Evolutionary conservation across 345 rosid genomes (phyloP).

Genomic region (Citropsis articulata): DNA sequence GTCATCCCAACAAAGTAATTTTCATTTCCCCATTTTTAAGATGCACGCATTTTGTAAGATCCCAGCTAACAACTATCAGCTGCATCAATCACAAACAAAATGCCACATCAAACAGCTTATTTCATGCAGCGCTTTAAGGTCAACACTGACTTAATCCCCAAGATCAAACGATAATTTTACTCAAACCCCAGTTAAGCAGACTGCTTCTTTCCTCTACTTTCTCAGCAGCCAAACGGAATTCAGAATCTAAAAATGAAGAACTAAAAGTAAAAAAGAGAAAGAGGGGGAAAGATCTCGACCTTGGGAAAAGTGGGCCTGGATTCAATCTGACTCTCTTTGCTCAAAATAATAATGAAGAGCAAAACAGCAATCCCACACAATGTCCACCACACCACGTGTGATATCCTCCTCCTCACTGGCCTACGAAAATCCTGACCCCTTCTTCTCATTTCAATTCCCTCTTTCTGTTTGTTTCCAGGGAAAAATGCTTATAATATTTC

Average conservation of each 20-base stretch:
- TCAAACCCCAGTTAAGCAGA: not conserved
- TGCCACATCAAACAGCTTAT: not conserved
- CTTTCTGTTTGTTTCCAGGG: constrained; percentile 12
- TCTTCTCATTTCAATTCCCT: constrained; percentile 50
- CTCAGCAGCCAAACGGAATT: constrained; percentile 1
- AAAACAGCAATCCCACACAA: constrained; percentile 49
- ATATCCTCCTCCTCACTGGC: constrained; percentile 56
- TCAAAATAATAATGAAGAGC: constrained; percentile 56
- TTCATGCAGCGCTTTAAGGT: not conserved
- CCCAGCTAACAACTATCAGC: not conserved
- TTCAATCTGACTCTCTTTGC: constrained; percentile 56
- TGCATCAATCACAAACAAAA: not conserved
- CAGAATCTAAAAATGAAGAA: not conserved
- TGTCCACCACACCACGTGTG: constrained; percentile 72
- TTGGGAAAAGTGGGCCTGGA: constrained; percentile 44
- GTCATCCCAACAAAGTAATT: not conserved
- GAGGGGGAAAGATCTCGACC: constrained; percentile 30
- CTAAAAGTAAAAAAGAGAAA: not conserved
- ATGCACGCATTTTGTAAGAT: not conserved
- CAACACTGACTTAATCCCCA: not conserved
- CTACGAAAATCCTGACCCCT: constrained; percentile 63
- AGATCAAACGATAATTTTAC: not conserved
- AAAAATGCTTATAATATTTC: constrained; percentile 4
- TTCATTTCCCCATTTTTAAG: not conserved
- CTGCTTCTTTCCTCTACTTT: not conserved